A percentile compares a stretch with the other conserved stretches of the same genome.
Evolutionary conservation across 2,329 filamentous ascomycete species (phyloP).

Genomic region (Zymoseptoria pseudotritici): DNA sequence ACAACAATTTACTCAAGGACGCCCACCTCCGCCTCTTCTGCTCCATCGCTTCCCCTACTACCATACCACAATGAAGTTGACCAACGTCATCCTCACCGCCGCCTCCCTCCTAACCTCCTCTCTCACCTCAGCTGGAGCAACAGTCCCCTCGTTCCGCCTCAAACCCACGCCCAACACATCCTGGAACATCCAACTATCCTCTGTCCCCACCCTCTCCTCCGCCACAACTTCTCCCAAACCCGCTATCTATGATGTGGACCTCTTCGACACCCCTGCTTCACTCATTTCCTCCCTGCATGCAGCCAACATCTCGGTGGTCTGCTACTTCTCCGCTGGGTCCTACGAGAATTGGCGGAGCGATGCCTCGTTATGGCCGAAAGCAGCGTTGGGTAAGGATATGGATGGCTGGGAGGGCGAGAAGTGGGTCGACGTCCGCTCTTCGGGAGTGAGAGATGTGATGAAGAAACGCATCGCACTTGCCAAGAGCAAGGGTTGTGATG

Average conservation of each 20-base stretch:
- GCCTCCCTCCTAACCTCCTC: background rate
- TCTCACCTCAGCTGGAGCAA: background rate
- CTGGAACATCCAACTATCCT: conserved; percentile 13
- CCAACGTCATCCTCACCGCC: background rate
- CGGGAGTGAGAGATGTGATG: conserved; percentile 58
- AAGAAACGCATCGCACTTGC: conserved; percentile 51
- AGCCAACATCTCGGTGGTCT: conserved; percentile 46
- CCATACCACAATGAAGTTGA: background rate
- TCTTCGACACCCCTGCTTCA: conserved; percentile 1
- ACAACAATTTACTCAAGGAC: background rate
- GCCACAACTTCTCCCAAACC: conserved; percentile 3
- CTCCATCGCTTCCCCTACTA: background rate
- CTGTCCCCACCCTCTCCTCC: conserved; percentile 1
- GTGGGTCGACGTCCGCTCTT: conserved; percentile 56
- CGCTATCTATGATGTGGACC: conserved; percentile 11
- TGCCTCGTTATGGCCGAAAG: conserved; percentile 46
- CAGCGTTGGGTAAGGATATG: conserved; percentile 52
- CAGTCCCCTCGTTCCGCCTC: background rate
- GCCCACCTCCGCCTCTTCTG: background rate
- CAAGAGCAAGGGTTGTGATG: conserved; percentile 33
- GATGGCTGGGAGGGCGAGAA: conserved; percentile 60
- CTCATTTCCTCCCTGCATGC: conserved; percentile 8
- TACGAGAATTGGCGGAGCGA: conserved; percentile 64
- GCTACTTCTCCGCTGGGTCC: conserved; percentile 67
- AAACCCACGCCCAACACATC: conserved; percentile 10